These are phyloP conservation scores for Fusarium abutilonis DNA, from an alignment of 2,329 filamentous ascomycete species.

Conservation along the genomic window DNA sequence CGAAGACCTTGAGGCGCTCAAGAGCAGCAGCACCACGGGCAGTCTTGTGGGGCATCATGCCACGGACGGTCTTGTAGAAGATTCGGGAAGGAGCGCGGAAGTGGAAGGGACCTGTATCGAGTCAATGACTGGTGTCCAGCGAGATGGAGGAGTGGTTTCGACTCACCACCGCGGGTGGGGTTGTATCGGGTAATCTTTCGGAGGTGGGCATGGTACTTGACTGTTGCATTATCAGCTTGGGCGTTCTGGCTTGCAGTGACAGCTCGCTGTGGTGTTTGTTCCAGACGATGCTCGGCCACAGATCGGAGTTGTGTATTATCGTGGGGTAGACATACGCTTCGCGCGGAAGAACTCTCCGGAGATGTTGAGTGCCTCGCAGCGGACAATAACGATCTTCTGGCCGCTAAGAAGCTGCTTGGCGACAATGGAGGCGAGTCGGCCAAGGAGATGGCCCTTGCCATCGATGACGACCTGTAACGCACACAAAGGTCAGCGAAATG, in stretches of 20 bases:
- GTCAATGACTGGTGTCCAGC: conserved; percentile 50
- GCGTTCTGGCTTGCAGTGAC: conserved; percentile 11
- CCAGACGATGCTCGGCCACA: conserved; percentile 35
- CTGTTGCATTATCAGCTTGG: conserved; percentile 70
- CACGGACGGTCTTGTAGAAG: conserved; percentile 99
- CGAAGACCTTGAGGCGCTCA: conserved; percentile 99
- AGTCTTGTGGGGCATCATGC: conserved; percentile 99
- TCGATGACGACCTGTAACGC: conserved; percentile 88
- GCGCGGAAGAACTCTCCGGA: conserved; percentile 99
- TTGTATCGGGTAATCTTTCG: conserved; percentile 99
- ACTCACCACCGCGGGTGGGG: conserved; percentile 95
- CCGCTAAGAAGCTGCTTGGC: conserved; percentile 99
- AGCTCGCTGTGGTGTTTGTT: conserved; percentile 24
- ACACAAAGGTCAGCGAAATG: conserved; percentile 40
- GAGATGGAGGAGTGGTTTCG: conserved; percentile 27
- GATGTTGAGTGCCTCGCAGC: conserved; percentile 99
- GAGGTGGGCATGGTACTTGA: conserved; percentile 99
- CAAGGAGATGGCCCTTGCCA: conserved; percentile 99
- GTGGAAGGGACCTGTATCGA: conserved; percentile 88
- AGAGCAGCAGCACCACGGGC: conserved; percentile 94
- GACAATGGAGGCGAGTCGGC: conserved; percentile 96
- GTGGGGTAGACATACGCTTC: conserved; percentile 83
- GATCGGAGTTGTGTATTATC: conserved; percentile 27
- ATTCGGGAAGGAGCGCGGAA: conserved; percentile 99
- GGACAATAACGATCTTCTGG: conserved; percentile 99